These are phyloP conservation scores for Cystobasidium ongulense DNA, from an alignment of 768 basidiomycete genomes.

Conservation along the genomic window DNA sequence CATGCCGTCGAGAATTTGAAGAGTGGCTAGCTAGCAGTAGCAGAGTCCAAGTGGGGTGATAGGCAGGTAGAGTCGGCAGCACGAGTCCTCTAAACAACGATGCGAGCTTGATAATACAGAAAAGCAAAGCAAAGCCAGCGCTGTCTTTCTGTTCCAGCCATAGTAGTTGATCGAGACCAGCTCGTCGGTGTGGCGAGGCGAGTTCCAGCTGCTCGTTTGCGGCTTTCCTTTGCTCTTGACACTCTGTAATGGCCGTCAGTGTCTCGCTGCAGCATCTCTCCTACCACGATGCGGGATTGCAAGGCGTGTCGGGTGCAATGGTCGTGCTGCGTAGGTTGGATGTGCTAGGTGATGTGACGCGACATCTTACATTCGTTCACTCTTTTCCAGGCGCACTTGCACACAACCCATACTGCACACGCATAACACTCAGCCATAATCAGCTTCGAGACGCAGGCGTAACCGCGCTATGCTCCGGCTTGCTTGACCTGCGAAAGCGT, in stretches of 20 bases:
- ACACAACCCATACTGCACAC: conserved; percentile 18
- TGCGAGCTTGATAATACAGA: too few species aligned
- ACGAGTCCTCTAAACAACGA: too few species aligned
- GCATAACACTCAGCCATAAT: conserved; percentile 27
- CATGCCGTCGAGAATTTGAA: neutral
- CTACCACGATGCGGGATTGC: conserved; percentile 24
- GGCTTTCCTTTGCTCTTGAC: neutral
- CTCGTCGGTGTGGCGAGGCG: neutral
- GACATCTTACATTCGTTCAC: neutral
- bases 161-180: neutral
- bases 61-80: too few species aligned
- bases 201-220: neutral
- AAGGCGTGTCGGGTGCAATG: conserved; percentile 26
- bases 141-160: too few species aligned
- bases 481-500: conserved; percentile 28
- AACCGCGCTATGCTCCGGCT: conserved; percentile 5
- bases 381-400: neutral
- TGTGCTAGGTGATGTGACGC: neutral
- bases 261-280: conserved; percentile 11
- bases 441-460: conserved; percentile 20
- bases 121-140: too few species aligned
- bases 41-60: too few species aligned
- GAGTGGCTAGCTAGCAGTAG: too few species aligned
- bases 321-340: conserved; percentile 3
- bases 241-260: neutral